Evolutionary conservation across 441 rosid genomes (phyloP), one percentile per base, ranked within the genome.

Genomic region (Eruca vesicaria): DNA sequence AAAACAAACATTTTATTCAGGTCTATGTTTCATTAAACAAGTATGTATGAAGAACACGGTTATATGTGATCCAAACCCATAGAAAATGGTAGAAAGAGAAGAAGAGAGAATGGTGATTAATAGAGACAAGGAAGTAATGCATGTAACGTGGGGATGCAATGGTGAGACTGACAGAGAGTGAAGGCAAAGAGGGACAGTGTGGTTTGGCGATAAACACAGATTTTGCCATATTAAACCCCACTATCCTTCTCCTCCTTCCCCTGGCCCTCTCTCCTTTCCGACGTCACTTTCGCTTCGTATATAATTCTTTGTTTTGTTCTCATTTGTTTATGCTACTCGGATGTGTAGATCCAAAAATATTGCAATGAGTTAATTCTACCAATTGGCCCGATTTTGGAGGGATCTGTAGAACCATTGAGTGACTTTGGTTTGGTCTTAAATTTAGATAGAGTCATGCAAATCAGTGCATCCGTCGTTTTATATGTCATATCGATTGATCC

Each of bases 121-220:
- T 36, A 67, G 72, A 48, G 77, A 72, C 77, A 78, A 72, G 18
- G 74, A 29, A 61, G 73, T 78, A 72, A 72, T 72, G 61, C 43
- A 72, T 72, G 56, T 67, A 78, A 78, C 73, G 73, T 78, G 81
- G 81, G 80, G 64, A 53, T 72, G 77, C 77, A 67, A 78, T 78
- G 73, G 77, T 66, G 69, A 72, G 69, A 57, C 81, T 68, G 78
- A 78, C 74, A 78, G 33, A 72, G 71, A 62, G 74, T 56, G 78
- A 73, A 73, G 81, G 71, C 71, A 68, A 73, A 68, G 71, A 73
- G 78, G 81, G 81, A 62, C 81, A 73, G 74, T 62, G 63, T 67
- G 56, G 74, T 68, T 78, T 68, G 81, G 81, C 71, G 43, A 73
- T 78, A 53, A 72, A 78, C 77, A 72, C 78, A 67, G 53, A 72